phyloP scores from a whole-genome alignment of 2,329 filamentous ascomycete genomes.

The Coniosporium tulheliwenetii region DNA sequence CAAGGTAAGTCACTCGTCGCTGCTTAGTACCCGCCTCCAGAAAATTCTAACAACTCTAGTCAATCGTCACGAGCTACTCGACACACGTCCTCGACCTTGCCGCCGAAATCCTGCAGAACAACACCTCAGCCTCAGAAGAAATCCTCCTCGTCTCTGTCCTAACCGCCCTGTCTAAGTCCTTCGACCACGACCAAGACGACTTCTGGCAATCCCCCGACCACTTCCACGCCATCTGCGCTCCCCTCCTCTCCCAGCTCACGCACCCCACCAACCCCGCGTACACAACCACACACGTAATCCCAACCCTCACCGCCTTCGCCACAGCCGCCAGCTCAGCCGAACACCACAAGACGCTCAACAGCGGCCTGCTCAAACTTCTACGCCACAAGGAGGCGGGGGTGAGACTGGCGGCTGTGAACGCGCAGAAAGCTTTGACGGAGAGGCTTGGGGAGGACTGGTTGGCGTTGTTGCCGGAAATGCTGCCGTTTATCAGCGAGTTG shows the following conservation, averaged over 20 bases:
- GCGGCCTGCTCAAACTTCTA: constrained; percentile 66
- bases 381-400: constrained; percentile 56
- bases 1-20: constrained; percentile 35
- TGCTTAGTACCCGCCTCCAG: too few relatives aligned
- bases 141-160: constrained; percentile 56
- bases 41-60: constrained; percentile 28
- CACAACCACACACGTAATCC: constrained; percentile 29
- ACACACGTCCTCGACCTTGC: constrained; percentile 69
- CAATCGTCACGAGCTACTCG: constrained; percentile 84
- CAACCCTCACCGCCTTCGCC: constrained; percentile 22
- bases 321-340: constrained; percentile 22
- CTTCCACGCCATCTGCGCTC: constrained; percentile 55
- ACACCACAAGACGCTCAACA: constrained; percentile 20
- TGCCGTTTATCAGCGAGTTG: constrained; percentile 88
- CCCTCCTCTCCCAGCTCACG: constrained; percentile 50
- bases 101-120: constrained; percentile 41
- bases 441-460: constrained; percentile 88
- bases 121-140: constrained; percentile 26
- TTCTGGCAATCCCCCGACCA: constrained; percentile 92
- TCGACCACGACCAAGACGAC: constrained; percentile 79
- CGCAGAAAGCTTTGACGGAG: constrained; percentile 65
- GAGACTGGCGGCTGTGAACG: constrained; percentile 66
- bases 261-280: constrained; percentile 5
- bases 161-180: constrained; percentile 55
- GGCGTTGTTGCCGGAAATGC: constrained; percentile 78